A percentile compares a stretch with the other conserved stretches of the same genome.
These are phyloP conservation scores for Diospyros kaki DNA, from an alignment of 148 eudicot species.

Conservation along the genomic window DNA sequence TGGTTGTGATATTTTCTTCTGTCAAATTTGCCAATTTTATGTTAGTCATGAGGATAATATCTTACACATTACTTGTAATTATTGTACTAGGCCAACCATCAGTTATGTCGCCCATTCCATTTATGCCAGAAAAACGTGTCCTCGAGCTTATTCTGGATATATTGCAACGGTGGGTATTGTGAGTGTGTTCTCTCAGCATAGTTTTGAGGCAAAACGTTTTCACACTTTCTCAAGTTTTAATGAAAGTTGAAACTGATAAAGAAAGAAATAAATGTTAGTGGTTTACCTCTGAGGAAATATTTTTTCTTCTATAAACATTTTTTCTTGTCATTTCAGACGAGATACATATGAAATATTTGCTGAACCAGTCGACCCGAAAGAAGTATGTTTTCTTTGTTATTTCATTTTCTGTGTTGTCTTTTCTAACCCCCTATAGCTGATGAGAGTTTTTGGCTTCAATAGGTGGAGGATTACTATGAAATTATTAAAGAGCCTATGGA, in stretches of 20 bases:
- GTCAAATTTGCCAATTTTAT: background rate
- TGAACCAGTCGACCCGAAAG: conserved; percentile 76
- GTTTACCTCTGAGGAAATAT: background rate
- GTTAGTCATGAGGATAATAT: background rate
- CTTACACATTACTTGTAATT: background rate
- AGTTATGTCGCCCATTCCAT: conserved; percentile 19
- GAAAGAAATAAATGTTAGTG: background rate
- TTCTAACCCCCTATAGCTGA: background rate
- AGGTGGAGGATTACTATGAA: conserved; percentile 86
- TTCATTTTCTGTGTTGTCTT: conserved; percentile 6
- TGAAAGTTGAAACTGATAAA: background rate
- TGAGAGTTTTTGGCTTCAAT: background rate
- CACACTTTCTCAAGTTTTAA: background rate
- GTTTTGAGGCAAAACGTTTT: background rate
- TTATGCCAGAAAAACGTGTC: conserved; percentile 50
- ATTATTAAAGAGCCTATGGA: conserved; percentile 89
- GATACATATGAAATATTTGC: conserved; percentile 79
- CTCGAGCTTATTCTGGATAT: conserved; percentile 73
- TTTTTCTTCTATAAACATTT: background rate
- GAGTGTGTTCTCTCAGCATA: background rate
- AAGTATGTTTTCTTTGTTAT: conserved; percentile 39
- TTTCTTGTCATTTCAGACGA: conserved; percentile 35
- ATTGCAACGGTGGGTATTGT: conserved; percentile 52
- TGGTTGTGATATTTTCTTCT: conserved; percentile 6
- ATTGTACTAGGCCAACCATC: conserved; percentile 14